Evolutionary conservation across 257 asterid species (phyloP).

Genomic region (Solanum paucissectum): DNA sequence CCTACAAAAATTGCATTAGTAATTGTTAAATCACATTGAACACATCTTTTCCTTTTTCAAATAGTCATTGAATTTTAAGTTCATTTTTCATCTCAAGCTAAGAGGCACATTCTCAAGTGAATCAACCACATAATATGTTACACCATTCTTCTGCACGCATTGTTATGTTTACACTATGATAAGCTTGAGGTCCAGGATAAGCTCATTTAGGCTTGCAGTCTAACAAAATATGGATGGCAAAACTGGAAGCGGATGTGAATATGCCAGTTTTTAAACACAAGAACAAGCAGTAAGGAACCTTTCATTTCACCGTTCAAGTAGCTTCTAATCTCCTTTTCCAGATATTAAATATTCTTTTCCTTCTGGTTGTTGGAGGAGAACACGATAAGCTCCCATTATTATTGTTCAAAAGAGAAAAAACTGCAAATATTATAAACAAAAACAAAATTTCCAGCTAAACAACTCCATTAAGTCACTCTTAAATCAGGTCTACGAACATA

Average conservation of each 20-base stretch:
- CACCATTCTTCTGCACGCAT: background rate
- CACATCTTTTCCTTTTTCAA: background rate
- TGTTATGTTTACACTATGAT: background rate
- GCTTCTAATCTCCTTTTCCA: background rate
- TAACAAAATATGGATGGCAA: background rate
- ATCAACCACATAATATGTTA: background rate
- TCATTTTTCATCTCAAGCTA: background rate
- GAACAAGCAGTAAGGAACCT: background rate
- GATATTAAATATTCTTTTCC: background rate
- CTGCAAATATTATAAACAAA: background rate
- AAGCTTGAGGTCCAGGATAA: background rate
- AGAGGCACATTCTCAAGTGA: background rate
- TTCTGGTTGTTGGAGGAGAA: background rate
- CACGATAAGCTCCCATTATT: background rate
- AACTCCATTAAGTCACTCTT: background rate
- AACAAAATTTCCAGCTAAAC: background rate
- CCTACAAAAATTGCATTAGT: conserved; percentile 25
- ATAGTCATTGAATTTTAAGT: background rate
- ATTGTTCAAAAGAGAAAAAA: background rate
- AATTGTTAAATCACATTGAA: background rate
- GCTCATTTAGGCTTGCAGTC: background rate
- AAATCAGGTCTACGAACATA: background rate
- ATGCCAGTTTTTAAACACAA: background rate
- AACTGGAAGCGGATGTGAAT: background rate
- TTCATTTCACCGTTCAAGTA: background rate